Evolutionary conservation across 495 filamentous ascomycete genomes (phyloP), one percentile per base, ranked within the genome.

Genomic region (Cercophora samala): DNA sequence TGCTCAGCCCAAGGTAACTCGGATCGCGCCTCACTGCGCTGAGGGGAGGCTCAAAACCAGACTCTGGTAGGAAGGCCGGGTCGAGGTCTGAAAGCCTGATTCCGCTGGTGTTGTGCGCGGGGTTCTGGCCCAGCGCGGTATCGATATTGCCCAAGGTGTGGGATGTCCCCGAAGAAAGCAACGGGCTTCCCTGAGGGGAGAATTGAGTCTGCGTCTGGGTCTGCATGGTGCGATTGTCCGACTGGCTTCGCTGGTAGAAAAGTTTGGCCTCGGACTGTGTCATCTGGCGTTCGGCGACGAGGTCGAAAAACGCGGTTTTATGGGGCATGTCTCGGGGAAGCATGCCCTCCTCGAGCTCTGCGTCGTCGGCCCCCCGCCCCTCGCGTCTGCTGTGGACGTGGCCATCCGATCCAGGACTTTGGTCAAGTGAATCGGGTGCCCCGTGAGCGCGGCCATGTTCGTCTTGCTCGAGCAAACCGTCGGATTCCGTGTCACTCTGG

Each of bases 181-280:
- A 60, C 26, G 87, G 84, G 73, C 85, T 86, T 29, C 78, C 79
- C 66, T 79, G 77, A 37, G 80, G 77, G 11, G 82, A 79, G 53
- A 19, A 19, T 13, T 46, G 37, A 13, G 37, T 46, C 15, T 46
- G 37, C 51, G 66, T 67, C 69, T 84, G 80, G 66, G 80, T 67
- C 73, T 79, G 72, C 78, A 84, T 70, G 77, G 77, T 78, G 70
- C 54, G 76, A 75, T 69, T 79, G 52, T 89, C 86, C 22, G 88
- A 79, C 77, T 93, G 91, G 77, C 92, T 93, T 66, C 92, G 85
- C 73, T 97, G 95, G 77, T 97, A 99, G 81, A 97, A 93, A 29
- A 97, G 83, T 75, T 95, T 97, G 46, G 94, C 91, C 72, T 99
- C 94, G 22, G 90, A 85, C 78, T 97, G 92, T 67, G 88, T 92